phyloP scores from a whole-genome alignment of 2,329 filamentous ascomycete species.

The Fusarium domesticum region DNA sequence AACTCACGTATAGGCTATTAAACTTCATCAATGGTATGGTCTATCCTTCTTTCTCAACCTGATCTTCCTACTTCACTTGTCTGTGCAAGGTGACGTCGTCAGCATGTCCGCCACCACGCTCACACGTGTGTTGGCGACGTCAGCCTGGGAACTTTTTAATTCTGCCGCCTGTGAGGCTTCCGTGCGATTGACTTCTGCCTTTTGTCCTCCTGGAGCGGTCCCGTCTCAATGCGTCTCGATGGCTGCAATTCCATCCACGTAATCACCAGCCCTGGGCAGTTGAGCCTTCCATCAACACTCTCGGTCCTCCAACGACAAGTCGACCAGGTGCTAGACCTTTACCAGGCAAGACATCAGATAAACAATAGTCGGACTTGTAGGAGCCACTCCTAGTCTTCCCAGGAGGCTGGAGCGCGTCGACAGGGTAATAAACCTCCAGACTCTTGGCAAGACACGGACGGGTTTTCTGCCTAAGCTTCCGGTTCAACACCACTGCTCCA shows the following conservation, averaged over 20 bases:
- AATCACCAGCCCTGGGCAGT: slow-evolving; percentile 8
- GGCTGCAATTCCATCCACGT: slow-evolving; percentile 4
- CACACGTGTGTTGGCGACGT: slow-evolving; percentile 19
- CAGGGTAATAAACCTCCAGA: slow-evolving; percentile 23
- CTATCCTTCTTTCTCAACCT: not conserved
- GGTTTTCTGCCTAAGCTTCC: slow-evolving; percentile 21
- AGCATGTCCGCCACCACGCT: slow-evolving; percentile 23
- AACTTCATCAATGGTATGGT: slow-evolving; percentile 6
- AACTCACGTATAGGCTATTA: not conserved
- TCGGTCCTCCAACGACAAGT: not conserved
- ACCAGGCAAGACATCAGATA: not conserved
- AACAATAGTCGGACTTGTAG: not conserved
- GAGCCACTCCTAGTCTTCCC: slow-evolving; percentile 3
- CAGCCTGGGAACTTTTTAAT: slow-evolving; percentile 25
- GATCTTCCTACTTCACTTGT: slow-evolving; percentile 9
- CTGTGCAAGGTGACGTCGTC: slow-evolving; percentile 25
- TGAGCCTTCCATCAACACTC: not conserved
- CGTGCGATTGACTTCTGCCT: slow-evolving; percentile 19
- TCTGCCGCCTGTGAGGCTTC: slow-evolving; percentile 29
- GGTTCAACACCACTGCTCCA: slow-evolving; percentile 10
- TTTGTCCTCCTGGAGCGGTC: slow-evolving; percentile 1
- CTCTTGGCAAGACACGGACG: slow-evolving; percentile 24
- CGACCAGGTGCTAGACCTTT: too few relatives aligned
- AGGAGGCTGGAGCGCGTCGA: slow-evolving; percentile 23
- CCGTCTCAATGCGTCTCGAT: slow-evolving; percentile 2